These are phyloP conservation scores for Penicillium bovifimosum DNA, from an alignment of 495 filamentous ascomycete genomes.

Conservation along the genomic window DNA sequence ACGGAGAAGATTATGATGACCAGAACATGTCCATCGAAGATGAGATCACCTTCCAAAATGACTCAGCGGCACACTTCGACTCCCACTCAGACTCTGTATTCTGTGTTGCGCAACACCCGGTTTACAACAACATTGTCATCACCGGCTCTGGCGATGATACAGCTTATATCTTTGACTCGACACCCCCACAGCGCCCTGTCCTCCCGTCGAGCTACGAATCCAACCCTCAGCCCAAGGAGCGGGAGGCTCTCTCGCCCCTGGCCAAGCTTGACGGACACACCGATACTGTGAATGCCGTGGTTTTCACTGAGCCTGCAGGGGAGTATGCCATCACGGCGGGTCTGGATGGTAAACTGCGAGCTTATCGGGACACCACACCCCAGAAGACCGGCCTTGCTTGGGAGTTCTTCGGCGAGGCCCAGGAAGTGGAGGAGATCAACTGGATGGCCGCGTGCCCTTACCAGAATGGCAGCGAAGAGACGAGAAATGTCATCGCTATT, in stretches of 20 bases:
- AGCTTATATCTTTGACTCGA: slow-evolving; percentile 75
- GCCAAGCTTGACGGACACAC: slow-evolving; percentile 78
- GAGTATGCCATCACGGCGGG: slow-evolving; percentile 82
- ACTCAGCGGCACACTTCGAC: slow-evolving; percentile 90
- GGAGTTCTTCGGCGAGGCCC: slow-evolving; percentile 60
- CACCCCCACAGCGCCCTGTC: slow-evolving; percentile 56
- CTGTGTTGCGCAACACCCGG: slow-evolving; percentile 86
- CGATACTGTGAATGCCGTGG: slow-evolving; percentile 80
- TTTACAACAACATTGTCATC: slow-evolving; percentile 68
- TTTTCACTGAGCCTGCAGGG: slow-evolving; percentile 77
- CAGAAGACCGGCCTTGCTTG: slow-evolving; percentile 44
- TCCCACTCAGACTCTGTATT: slow-evolving; percentile 82
- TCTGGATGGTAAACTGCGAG: slow-evolving; percentile 69
- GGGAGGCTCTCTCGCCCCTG: slow-evolving; percentile 55
- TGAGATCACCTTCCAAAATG: slow-evolving; percentile 75
- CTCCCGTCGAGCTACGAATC: slow-evolving; percentile 70
- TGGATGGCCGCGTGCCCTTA: slow-evolving; percentile 78
- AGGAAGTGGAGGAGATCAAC: slow-evolving; percentile 93
- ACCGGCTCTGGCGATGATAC: slow-evolving; percentile 83
- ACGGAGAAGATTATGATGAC: slow-evolving; percentile 41
- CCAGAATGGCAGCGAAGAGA: slow-evolving; percentile 45
- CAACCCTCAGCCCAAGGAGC: slow-evolving; percentile 52
- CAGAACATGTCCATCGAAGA: slow-evolving; percentile 58
- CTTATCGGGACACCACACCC: slow-evolving; percentile 43
- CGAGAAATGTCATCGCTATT: slow-evolving; percentile 79